These are phyloP conservation scores for Canavalia ensiformis DNA, from an alignment of 306 rosid genomes.

Conservation along the genomic window DNA sequence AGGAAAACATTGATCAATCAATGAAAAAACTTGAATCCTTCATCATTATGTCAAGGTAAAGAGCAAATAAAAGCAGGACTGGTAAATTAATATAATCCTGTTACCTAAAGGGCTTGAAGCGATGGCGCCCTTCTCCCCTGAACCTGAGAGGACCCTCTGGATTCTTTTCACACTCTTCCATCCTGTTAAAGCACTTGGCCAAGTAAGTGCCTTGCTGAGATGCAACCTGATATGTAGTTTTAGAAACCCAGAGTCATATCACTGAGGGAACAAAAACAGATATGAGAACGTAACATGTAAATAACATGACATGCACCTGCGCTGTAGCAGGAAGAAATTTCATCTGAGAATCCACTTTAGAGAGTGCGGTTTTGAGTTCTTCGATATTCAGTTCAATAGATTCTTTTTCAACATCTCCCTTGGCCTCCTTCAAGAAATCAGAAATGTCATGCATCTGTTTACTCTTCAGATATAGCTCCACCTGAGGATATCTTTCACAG, in stretches of 20 bases:
- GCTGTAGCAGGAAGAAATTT: constrained; percentile 95
- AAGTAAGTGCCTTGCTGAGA: constrained; percentile 93
- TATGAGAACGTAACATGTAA: background rate
- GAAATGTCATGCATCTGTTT: constrained; percentile 69
- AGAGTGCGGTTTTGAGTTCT: constrained; percentile 77
- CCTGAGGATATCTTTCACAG: constrained; percentile 94
- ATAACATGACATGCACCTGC: constrained; percentile 66
- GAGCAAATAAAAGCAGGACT: constrained; percentile 23
- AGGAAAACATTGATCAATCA: constrained; percentile 23
- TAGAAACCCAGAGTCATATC: constrained; percentile 36
- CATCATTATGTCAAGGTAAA: constrained; percentile 12
- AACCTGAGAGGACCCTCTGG: constrained; percentile 97
- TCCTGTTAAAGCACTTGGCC: constrained; percentile 82
- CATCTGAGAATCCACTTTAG: constrained; percentile 94
- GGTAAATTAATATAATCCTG: constrained; percentile 26
- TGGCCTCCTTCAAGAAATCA: constrained; percentile 77
- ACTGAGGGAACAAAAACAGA: background rate
- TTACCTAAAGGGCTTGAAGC: constrained; percentile 92
- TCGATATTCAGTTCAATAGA: constrained; percentile 78
- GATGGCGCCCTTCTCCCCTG: constrained; percentile 94
- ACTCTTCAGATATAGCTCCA: constrained; percentile 83
- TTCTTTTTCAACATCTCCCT: constrained; percentile 67
- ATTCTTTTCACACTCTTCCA: constrained; percentile 79
- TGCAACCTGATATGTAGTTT: constrained; percentile 76
- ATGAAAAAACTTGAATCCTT: constrained; percentile 6